Evolutionary conservation across 2,329 filamentous ascomycete genomes (phyloP), one percentile per base, ranked within the genome.

Genomic region (Proliferodiscus dingleyae): DNA sequence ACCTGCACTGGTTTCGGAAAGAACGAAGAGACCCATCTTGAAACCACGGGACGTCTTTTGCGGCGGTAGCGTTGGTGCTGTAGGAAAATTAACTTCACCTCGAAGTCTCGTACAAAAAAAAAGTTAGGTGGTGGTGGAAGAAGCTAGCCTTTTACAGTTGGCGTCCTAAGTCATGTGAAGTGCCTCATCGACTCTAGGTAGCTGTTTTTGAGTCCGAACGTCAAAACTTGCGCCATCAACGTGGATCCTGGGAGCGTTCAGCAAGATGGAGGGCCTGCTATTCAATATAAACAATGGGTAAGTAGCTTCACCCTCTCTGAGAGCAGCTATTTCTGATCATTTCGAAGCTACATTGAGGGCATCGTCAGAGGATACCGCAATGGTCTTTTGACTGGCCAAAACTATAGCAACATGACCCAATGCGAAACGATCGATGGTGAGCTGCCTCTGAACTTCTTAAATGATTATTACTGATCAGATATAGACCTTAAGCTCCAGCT

Each of bases 291-390:
- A 94, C 70, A 90, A 88, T 70, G 90, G 90, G 85, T 91, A 74
- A 55, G 78, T 10, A 45, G 10, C 30, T 41, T 37, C 30, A 16
- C 32, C 29, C 10, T 6, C 16, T 26, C 13, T 9, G 5, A 32
- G 15, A 18, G 24, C 16, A 22, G 19, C n/a, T 16, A 29, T 46
- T 54, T 63, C 57, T 58, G 52, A 60, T 37, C n/a, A 38, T 42
- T 26, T 40, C 40, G 43, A 62, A 95, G 90, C 71, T 97, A 95
- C 71, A 83, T 97, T 66, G 93, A 98, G 72, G 93, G 93, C 67
- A 90, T 98, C 66, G 89, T 97, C 62, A 87, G 93, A 62, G 93
- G 93, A 54, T 98, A 97, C 72, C 85, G 91, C 65, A 98, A 97
- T 71, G 80, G 85, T 63, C 85, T 98, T 54, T 80, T 98, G 64